Base-by-base conservation (phyloP, 306 rosid species). In the Dalbergia oliveri region DNA sequence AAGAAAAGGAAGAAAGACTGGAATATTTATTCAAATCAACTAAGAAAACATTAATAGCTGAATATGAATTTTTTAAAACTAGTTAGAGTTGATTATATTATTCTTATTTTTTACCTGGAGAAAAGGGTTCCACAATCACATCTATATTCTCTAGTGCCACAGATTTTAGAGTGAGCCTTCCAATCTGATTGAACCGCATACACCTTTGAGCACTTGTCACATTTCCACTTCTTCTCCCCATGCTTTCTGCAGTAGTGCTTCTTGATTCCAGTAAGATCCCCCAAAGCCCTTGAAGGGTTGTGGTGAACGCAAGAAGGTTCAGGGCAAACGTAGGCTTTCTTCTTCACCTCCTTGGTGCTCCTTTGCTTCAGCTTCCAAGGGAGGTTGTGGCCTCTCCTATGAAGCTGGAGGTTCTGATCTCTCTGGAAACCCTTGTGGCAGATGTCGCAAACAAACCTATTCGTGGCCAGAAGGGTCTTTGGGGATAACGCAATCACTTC, bases 211-310 rank as follows among this genome's bases (percentile, higher is more conserved):
- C 98, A 93, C 82, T 88, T 93, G 5, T 90, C 91, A 83, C 98
- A 93, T 82, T 91, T 93, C 98, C 98, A 93, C 84, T 93, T 93
- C 88, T 93, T 91, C 93, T 93, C 98, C 5, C 98, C 97, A 69
- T 93, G 98, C 65, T 93, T 93, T 75, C 98, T 91, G 77, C 94
- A 90, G 21, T 64, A 93, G 74, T 93, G 98, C 57, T 93, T 93
- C 89, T 93, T 93, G 39, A 93, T 90, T 54, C 98, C 98, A 0
- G 98, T 93, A 3, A 93, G 93, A 79, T 93, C 98, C 8, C 98
- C 97, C 12, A 93, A 84, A 21, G 98, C 98, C 81, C 98, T 91
- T 33, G 97, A 90, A 4, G 98, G 97, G 75, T 93, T 88, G 86
- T 91, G 92, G 76, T 93, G 98, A 84, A 93, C 97, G 51, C 98